Evolutionary conservation across 768 basidiomycete genomes (phyloP).

Genomic region (Pleurotus ostreatus): DNA sequence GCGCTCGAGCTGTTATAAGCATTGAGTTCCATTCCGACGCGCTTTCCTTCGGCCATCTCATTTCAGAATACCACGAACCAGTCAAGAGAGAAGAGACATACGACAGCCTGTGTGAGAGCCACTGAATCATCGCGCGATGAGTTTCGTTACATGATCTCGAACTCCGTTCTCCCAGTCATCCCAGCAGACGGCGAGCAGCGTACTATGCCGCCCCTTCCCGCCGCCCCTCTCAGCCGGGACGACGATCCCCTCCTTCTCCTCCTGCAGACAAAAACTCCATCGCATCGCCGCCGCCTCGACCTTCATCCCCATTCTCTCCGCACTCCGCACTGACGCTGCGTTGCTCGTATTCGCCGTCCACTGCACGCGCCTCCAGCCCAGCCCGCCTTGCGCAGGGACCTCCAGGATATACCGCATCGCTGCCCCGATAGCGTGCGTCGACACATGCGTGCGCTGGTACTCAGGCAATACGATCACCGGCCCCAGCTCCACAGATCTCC

Average conservation of each 20-base stretch:
- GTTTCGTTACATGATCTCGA: too few relatives aligned
- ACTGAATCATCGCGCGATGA: too few relatives aligned
- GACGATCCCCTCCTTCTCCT: too few relatives aligned
- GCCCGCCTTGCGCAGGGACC: constrained; percentile 21
- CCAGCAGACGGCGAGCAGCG: too few relatives aligned
- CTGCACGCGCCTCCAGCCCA: constrained; percentile 43
- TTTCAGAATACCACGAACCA: background rate
- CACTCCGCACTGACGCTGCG: constrained; percentile 29
- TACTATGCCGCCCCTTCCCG: too few relatives aligned
- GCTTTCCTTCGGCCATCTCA: constrained; percentile 44
- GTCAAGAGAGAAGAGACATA: background rate
- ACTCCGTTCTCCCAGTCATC: too few relatives aligned
- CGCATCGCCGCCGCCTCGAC: constrained; percentile 31
- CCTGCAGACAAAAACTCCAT: constrained; percentile 41
- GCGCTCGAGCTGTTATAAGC: constrained; percentile 72
- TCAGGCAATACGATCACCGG: constrained; percentile 32
- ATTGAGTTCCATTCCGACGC: constrained; percentile 87
- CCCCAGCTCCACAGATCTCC: constrained; percentile 27
- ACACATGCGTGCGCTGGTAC: constrained; percentile 39
- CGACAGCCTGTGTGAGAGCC: too few relatives aligned
- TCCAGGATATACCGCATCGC: constrained; percentile 27
- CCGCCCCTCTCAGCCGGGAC: too few relatives aligned
- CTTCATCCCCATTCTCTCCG: constrained; percentile 42
- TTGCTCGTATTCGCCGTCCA: constrained; percentile 42
- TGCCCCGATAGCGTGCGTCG: constrained; percentile 30